Evolutionary conservation across 2,329 filamentous ascomycete genomes (phyloP).

Genomic region (Microcera coccophila): DNA sequence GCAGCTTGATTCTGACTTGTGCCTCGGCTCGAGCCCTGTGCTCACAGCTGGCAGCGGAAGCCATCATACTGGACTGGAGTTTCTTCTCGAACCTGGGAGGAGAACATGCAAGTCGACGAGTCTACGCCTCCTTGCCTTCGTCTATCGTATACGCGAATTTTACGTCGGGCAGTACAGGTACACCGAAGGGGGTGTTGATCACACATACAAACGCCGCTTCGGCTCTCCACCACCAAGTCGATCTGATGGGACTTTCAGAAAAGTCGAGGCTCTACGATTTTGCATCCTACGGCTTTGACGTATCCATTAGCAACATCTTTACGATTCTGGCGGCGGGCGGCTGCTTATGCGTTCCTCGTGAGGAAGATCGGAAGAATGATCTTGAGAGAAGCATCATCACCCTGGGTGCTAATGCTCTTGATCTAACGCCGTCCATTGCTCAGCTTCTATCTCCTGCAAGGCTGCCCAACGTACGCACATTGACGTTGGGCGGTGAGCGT

Average conservation of each 20-base stretch:
- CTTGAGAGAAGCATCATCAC: conserved; percentile 6
- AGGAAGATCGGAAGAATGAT: conserved; percentile 11
- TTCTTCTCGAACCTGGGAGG: too few species aligned
- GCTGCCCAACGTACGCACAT: conserved; percentile 4
- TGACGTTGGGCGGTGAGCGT: conserved; percentile 16
- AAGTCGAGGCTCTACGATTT: conserved; percentile 8
- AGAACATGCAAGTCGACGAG: too few species aligned
- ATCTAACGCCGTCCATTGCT: conserved; percentile 13
- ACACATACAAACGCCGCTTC: conserved; percentile 4
- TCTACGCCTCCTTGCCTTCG: too few species aligned
- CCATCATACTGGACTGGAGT: too few species aligned
- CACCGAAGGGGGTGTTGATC: conserved; percentile 10
- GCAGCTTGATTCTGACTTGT: too few species aligned
- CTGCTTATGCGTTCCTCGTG: conserved; percentile 19
- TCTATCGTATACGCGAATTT: too few species aligned
- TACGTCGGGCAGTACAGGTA: conserved; percentile 14
- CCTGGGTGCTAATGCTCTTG: conserved; percentile 2
- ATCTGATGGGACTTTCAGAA: conserved; percentile 1
- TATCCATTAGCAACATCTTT: conserved; percentile 9
- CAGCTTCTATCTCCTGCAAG: conserved; percentile 9
- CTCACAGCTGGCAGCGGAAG: too few species aligned
- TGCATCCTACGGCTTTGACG: conserved; percentile 19
- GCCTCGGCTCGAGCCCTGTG: too few species aligned
- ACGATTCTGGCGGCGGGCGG: conserved; percentile 10
- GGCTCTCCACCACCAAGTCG: conserved; percentile 1